These are phyloP conservation scores for Fusarium tricinctum DNA, from an alignment of 2,329 filamentous ascomycete genomes.

Conservation along the genomic window DNA sequence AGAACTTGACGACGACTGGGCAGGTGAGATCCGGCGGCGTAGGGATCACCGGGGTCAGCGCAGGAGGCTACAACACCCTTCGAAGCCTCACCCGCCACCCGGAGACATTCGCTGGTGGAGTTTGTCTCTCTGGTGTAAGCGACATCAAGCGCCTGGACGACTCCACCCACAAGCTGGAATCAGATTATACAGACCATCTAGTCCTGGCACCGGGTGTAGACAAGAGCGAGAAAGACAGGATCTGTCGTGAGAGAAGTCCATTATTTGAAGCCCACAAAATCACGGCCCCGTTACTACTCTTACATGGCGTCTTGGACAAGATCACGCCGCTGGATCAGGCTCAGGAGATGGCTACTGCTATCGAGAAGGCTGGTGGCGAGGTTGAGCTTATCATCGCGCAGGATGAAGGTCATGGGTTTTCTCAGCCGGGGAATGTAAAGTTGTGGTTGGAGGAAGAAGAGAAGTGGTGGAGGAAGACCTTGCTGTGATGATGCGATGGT, in stretches of 20 bases:
- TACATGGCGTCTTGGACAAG: slow-evolving; percentile 69
- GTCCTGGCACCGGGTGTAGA: slow-evolving; percentile 55
- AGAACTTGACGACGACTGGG: slow-evolving; percentile 56
- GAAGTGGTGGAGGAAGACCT: slow-evolving; percentile 61
- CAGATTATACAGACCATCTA: slow-evolving; percentile 63
- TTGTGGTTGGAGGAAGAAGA: slow-evolving; percentile 61
- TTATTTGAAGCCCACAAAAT: slow-evolving; percentile 64
- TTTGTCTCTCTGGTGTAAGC: slow-evolving; percentile 65
- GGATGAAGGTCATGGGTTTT: slow-evolving; percentile 67
- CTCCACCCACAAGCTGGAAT: slow-evolving; percentile 70
- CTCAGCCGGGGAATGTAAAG: slow-evolving; percentile 56
- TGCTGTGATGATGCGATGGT: slow-evolving; percentile 46
- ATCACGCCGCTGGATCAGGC: slow-evolving; percentile 72
- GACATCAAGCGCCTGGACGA: slow-evolving; percentile 62
- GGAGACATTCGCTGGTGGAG: slow-evolving; percentile 62
- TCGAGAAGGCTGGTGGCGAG: slow-evolving; percentile 58
- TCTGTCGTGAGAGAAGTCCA: slow-evolving; percentile 64
- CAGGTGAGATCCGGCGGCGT: slow-evolving; percentile 56
- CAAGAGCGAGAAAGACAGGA: slow-evolving; percentile 56
- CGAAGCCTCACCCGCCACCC: slow-evolving; percentile 63
- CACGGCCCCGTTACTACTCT: slow-evolving; percentile 64
- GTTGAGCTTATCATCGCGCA: slow-evolving; percentile 63
- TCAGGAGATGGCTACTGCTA: slow-evolving; percentile 63
- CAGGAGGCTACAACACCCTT: slow-evolving; percentile 68
- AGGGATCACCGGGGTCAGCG: slow-evolving; percentile 65